Conservation (phyloP, 2,329 filamentous ascomycete species). For the Rhynchosporium graminicola region DNA sequence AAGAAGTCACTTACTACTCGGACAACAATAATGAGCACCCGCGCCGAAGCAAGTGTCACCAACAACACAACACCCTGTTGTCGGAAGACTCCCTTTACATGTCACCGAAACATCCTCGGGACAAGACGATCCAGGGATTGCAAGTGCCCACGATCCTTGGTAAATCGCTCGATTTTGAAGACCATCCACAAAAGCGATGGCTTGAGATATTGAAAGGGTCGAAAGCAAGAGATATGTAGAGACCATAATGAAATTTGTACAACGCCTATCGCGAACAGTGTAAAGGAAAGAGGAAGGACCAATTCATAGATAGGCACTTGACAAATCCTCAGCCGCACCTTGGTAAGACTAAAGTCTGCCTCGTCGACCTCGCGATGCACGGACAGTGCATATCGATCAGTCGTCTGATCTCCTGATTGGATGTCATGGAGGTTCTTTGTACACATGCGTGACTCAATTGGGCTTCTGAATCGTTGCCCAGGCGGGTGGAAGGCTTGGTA, state of each 20-base stretch:
- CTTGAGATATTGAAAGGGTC: neutral
- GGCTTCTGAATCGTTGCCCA: neutral
- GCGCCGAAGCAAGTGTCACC: slow-evolving; percentile 2
- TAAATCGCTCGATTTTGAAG: slow-evolving; percentile 7
- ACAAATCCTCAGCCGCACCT: neutral
- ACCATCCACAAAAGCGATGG: neutral
- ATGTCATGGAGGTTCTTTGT: neutral
- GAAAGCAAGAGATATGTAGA: neutral
- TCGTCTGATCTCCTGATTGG: slow-evolving; percentile 2
- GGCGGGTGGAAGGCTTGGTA: neutral
- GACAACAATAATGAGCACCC: neutral
- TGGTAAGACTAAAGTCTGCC: neutral
- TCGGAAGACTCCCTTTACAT: neutral
- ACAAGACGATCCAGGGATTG: neutral
- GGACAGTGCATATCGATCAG: neutral
- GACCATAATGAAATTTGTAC: neutral
- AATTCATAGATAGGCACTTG: neutral
- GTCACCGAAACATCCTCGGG: neutral
- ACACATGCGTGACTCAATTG: neutral
- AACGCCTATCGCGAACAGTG: neutral
- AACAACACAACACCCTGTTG: neutral
- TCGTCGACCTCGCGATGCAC: slow-evolving; percentile 7
- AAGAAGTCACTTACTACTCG: neutral
- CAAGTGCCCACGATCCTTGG: slow-evolving; percentile 2
- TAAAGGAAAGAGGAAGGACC: neutral